Evolutionary conservation across 2,329 filamentous ascomycete species (phyloP), one percentile per base, ranked within the genome.

Genomic region (Aureobasidium uvarum): DNA sequence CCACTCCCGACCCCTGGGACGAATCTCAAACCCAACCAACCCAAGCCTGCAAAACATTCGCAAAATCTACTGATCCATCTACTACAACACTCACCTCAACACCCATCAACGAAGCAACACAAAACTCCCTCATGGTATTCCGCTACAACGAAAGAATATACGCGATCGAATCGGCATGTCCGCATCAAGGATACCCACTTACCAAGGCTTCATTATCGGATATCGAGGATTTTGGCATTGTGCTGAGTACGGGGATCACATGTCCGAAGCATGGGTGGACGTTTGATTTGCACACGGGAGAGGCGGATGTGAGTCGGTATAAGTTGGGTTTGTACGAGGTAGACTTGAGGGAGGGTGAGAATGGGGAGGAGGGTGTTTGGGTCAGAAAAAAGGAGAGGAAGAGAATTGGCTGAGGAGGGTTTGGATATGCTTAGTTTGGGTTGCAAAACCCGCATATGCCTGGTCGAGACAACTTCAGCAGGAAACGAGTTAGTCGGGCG

Each of bases 181-280:
- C 88, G 1, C 88, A 91, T 69, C 85, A 84, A 1, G 83, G 86
- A 0, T 90, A 84, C 66, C 87, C 88, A 0, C 80, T 91, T 1
- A 89, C 86, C 0, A 81, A 84, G 50, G 87, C 85, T 0, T 82
- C 76, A 0, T 79, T 86, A 0, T 90, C 89, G 66, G 88, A 91
- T 63, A 90, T 91, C 70, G 88, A 91, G 69, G 88, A 91, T 67
- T 91, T 90, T 72, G 88, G 88, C 0, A 77, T 89, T 2, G 79
- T 82, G 5, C 73, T 89, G 7, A 88, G 85, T 64, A 81, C 85
- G 0, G 88, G 87, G 0, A 76, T 91, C 3, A 83, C 81, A 0
- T 91, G 88, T 72, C 86, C 87, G 0, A 89, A 89, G 68, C 88
- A 90, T 67, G 84, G 80, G 5, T 91, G 88, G 88, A 87, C 86